Evolutionary conservation across 2,329 filamentous ascomycete species (phyloP), one percentile per base, ranked within the genome.

Genomic region (Dothidotthia symphoricarpi): DNA sequence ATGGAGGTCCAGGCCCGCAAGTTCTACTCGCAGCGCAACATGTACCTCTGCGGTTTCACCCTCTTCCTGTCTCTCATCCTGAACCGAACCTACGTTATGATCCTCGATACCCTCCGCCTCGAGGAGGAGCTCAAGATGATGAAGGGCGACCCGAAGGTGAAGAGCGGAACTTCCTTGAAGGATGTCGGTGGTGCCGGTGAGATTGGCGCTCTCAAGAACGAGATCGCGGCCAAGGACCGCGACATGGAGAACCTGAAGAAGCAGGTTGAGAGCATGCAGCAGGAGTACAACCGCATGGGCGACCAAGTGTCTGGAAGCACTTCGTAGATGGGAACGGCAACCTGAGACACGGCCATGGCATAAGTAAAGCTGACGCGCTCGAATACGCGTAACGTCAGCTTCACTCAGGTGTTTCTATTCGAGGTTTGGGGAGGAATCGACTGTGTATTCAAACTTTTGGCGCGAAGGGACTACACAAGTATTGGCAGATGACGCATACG

Each of bases 21-120:
- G 75, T 98, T 98, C 78, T 98, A 98, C 80, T 95, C 90, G 47
- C 91, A 98, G 76, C 90, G 93, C 71, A 98, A 98, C 82, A 98
- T 98, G 93, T 98, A 98, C 75, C 89, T 98, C 47, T 97, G 93
- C 71, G 93, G 93, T 59, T 98, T 98, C 78, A 98, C 93, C 4
- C 85, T 98, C 49, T 97, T 98, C 82, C 85, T 98, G 47, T 97
- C 91, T 36, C 79, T 98, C 51, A 98, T 98, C 71, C 87, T 94
- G 67, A 97, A 98, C 83, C 91, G 93, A 65, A 98, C 93, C 64
- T 98, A 97, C 76, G 86, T 85, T 63, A 91, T 97, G 87, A 95
- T 96, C 63, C 80, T 95, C 52, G 90, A 96, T 58, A 82, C 86
- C 34, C 86, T 96, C 63, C 81, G 88, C 48, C 85, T 98, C 36